phyloP scores from a whole-genome alignment of 306 rosid genomes.

The Fragaria nilgerrensis region DNA sequence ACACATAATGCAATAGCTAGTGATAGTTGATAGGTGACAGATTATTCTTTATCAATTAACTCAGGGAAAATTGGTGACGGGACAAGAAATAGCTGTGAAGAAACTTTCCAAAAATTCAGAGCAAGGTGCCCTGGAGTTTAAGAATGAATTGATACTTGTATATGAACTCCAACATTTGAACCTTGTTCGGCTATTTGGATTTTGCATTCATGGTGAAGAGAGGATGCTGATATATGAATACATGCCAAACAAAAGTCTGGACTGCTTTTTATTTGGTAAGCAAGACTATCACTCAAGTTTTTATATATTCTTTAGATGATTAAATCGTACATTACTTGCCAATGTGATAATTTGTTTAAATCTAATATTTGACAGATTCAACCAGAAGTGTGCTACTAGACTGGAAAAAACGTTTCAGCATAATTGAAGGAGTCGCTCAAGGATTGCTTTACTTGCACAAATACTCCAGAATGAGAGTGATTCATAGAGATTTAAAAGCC shows the following conservation, averaged over 20 bases:
- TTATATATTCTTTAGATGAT: not conserved
- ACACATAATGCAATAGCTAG: not conserved
- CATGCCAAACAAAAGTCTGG: constrained; percentile 17
- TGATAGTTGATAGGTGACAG: not conserved
- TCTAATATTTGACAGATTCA: not conserved
- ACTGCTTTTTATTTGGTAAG: constrained; percentile 4
- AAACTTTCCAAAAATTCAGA: constrained; percentile 25
- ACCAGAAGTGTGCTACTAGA: not conserved
- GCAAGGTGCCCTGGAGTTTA: constrained; percentile 9
- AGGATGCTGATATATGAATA: constrained; percentile 19
- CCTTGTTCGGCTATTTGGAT: constrained; percentile 12
- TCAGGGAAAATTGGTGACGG: constrained; percentile 23
- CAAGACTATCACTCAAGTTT: not conserved
- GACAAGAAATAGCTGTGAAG: constrained; percentile 36
- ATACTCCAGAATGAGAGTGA: constrained; percentile 1
- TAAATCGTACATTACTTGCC: not conserved
- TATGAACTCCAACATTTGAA: constrained; percentile 10
- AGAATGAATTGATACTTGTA: constrained; percentile 11
- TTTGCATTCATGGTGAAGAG: constrained; percentile 8
- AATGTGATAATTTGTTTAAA: not conserved
- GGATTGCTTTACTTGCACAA: constrained; percentile 16
- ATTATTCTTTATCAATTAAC: not conserved
- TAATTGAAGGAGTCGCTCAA: constrained; percentile 13
- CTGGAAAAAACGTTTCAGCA: not conserved
- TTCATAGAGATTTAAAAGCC: constrained; percentile 2